A percentile compares a stretch with the other conserved stretches of the same genome.
These are phyloP conservation scores for Suhomyces atakaporum DNA, from an alignment of 1,139 yeast genomes.

Conservation along the genomic window DNA sequence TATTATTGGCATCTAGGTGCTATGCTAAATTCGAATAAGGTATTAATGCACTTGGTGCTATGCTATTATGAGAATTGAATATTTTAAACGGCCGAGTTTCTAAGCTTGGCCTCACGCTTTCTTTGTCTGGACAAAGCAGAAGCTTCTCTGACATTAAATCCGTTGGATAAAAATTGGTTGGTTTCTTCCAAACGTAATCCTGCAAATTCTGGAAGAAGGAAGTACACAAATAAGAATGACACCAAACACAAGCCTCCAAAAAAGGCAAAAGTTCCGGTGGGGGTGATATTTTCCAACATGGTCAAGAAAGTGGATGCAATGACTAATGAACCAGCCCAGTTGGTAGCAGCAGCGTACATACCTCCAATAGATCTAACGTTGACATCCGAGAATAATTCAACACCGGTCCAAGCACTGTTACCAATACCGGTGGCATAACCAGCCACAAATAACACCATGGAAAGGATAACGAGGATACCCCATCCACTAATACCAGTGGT, in stretches of 20 bases:
- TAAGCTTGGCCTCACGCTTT: slow-evolving; percentile 21
- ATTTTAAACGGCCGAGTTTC: slow-evolving; percentile 5
- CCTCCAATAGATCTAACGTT: slow-evolving; percentile 91
- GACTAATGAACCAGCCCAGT: slow-evolving; percentile 94
- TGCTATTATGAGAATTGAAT: not conserved
- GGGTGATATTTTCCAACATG: slow-evolving; percentile 89
- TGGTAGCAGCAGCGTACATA: slow-evolving; percentile 88
- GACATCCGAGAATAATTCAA: slow-evolving; percentile 86
- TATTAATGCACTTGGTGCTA: not conserved
- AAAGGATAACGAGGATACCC: slow-evolving; percentile 83
- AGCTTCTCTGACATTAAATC: slow-evolving; percentile 81
- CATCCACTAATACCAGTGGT: slow-evolving; percentile 64
- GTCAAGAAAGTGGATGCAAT: slow-evolving; percentile 91
- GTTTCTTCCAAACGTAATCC: slow-evolving; percentile 92
- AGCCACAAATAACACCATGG: slow-evolving; percentile 86
- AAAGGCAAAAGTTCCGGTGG: slow-evolving; percentile 90
- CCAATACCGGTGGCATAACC: slow-evolving; percentile 94
- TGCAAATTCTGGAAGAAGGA: slow-evolving; percentile 89
- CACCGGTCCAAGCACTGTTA: slow-evolving; percentile 97
- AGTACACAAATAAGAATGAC: slow-evolving; percentile 70
- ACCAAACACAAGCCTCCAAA: slow-evolving; percentile 80
- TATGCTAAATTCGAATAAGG: not conserved
- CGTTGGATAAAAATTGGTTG: slow-evolving; percentile 73
- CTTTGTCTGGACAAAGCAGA: slow-evolving; percentile 59
- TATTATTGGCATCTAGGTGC: not conserved